Evolutionary conservation across 306 rosid species (phyloP).

Genomic region (Mimosa pudica): DNA sequence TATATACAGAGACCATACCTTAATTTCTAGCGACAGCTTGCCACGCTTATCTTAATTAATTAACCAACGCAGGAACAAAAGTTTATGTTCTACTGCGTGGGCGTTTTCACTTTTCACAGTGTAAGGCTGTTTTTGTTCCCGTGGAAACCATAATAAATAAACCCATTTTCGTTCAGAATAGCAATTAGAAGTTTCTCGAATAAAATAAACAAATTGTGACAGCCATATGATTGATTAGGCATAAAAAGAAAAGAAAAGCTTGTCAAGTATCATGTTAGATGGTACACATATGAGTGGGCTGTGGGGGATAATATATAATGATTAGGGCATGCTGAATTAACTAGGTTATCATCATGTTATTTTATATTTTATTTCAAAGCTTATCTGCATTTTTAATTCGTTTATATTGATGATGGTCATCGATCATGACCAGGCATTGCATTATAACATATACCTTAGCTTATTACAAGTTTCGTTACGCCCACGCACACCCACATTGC

Average conservation of each 20-base stretch:
- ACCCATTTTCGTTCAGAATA: background rate
- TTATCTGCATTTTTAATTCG: background rate
- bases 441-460: background rate
- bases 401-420: background rate
- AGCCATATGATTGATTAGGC: background rate
- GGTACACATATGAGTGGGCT: background rate
- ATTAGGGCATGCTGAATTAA: constrained; percentile 31
- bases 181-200: background rate
- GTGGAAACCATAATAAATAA: background rate
- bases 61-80: too few species aligned
- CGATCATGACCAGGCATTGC: background rate
- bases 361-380: background rate
- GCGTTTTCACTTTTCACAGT: background rate
- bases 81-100: too few species aligned
- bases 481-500: too few species aligned
- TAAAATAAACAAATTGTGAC: too few species aligned
- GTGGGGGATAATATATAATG: background rate
- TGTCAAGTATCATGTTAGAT: constrained; percentile 25
- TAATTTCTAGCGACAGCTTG: too few species aligned
- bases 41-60: too few species aligned
- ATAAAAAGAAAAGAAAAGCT: background rate
- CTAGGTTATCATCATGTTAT: constrained; percentile 30
- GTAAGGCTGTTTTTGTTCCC: too few species aligned
- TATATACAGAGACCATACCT: too few species aligned
- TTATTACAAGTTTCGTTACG: background rate